Percentiles rank a stretch among this genome's conserved stretches.
phyloP scores from a whole-genome alignment of 768 basidiomycete genomes.

The Zangia roseola region DNA sequence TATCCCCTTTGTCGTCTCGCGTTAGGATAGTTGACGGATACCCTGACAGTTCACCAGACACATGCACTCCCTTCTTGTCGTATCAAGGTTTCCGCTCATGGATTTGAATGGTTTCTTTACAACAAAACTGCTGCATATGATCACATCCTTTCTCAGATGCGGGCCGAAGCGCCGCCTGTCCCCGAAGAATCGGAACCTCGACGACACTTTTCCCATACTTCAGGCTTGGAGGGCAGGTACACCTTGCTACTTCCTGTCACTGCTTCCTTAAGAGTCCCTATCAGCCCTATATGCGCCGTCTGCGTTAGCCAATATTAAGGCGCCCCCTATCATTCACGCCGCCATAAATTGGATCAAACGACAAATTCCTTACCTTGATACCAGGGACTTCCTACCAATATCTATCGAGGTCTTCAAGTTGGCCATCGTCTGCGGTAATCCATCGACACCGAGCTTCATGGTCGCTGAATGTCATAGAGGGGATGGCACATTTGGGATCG shows the following conservation, averaged over 20 bases:
- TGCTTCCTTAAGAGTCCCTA: background rate
- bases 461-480: constrained; percentile 79
- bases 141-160: constrained; percentile 77
- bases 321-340: constrained; percentile 37
- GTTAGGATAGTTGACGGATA: constrained; percentile 5
- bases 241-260: background rate
- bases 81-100: constrained; percentile 75
- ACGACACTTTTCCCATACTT: constrained; percentile 39
- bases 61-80: constrained; percentile 62
- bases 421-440: constrained; percentile 81
- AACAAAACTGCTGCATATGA: constrained; percentile 91
- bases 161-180: constrained; percentile 28
- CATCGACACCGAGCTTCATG: constrained; percentile 78
- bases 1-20: constrained; percentile 2
- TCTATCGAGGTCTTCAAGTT: constrained; percentile 78
- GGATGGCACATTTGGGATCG: constrained; percentile 77
- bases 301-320: constrained; percentile 26
- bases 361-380: constrained; percentile 70
- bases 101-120: constrained; percentile 91
- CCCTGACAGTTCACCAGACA: constrained; percentile 34
- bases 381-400: constrained; percentile 83
- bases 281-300: constrained; percentile 27
- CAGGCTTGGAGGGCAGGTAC: constrained; percentile 38
- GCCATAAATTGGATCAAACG: constrained; percentile 50
- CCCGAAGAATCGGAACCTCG: constrained; percentile 33